These are phyloP conservation scores for Scutellaria barbata DNA, from an alignment of 257 asterid species.

Conservation along the genomic window DNA sequence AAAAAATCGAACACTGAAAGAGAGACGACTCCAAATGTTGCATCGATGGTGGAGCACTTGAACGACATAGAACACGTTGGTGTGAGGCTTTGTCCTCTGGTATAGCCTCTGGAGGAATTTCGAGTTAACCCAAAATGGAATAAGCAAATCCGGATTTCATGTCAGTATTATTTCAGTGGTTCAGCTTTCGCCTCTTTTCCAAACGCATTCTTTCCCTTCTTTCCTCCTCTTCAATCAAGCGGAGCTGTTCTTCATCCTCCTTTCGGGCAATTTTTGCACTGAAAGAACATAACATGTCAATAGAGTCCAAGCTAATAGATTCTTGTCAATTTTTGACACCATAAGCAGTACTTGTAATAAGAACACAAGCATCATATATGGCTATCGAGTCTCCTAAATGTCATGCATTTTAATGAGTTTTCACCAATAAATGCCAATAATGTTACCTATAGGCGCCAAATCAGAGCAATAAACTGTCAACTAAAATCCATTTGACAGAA, in stretches of 20 bases:
- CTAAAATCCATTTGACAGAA: neutral
- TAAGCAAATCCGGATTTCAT: neutral
- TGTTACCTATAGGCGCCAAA: neutral
- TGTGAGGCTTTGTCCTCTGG: neutral
- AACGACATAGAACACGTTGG: no score
- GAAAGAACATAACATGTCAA: slow-evolving; percentile 27
- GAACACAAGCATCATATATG: neutral
- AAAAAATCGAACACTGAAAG: no score
- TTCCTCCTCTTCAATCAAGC: slow-evolving; percentile 77
- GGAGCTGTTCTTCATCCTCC: slow-evolving; percentile 84
- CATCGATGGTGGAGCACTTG: no score
- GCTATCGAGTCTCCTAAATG: neutral
- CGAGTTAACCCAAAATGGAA: neutral
- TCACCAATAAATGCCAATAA: neutral
- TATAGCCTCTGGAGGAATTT: neutral
- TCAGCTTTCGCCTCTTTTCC: slow-evolving; percentile 69
- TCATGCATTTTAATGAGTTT: neutral
- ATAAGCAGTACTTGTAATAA: neutral
- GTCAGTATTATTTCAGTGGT: slow-evolving; percentile 15
- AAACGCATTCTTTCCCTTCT: slow-evolving; percentile 58
- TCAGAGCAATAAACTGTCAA: neutral
- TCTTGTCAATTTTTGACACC: neutral
- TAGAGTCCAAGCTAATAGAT: neutral
- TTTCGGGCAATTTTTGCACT: slow-evolving; percentile 62
- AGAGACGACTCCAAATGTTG: no score